Evolutionary conservation across 495 filamentous ascomycete genomes (phyloP), one percentile per base, ranked within the genome.

Genomic region (Tetracladium marchalianum): DNA sequence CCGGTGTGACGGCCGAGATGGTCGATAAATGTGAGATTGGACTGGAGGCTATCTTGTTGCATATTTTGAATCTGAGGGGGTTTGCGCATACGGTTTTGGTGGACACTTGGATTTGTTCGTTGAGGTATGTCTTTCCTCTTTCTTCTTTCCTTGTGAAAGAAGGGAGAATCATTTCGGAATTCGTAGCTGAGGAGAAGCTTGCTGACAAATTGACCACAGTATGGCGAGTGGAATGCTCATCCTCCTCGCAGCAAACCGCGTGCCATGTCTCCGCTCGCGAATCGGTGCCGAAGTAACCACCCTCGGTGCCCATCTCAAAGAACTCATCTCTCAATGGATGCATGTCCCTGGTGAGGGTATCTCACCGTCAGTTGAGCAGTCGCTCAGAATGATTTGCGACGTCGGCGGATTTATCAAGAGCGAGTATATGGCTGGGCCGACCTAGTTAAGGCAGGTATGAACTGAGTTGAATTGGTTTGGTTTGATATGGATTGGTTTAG

Each of bases 41-140:
- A 50, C 49, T 70, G 17, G 60, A 65, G 27, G 64, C 67, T 6
- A 69, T 65, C 50, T 59, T 60, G 15, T 41, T 69, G 18, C 67
- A 72, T 41, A 64, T 67, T 1, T 43, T 63, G 47, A 66, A 70
- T 42, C 39, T 71, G 11, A 48, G 58, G 16, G 58, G 54, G 4
- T 62, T 70, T 35, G 51, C 56, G 0, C 66, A 72, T 40, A 71
- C 67, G 0, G 53, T 71, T 7, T 46, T 71, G 57, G 58, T 72
- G 1, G 69, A 72, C 50, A 68, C 69, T 0, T 72, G 69, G 69
- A 69, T 70, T 19, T 72, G 67, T 45, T 66, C 69, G 9, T 51
- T 72, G 10, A 69, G 65, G 68, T 69, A 55, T 49, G 66, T 64
- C 18, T 43, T 8, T 16, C 17, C 16, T 43, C 34, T 8, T 43